Evolutionary conservation across 129 eudicot species (phyloP), one percentile per base, ranked within the genome.

Genomic region (Centaurea solstitialis): DNA sequence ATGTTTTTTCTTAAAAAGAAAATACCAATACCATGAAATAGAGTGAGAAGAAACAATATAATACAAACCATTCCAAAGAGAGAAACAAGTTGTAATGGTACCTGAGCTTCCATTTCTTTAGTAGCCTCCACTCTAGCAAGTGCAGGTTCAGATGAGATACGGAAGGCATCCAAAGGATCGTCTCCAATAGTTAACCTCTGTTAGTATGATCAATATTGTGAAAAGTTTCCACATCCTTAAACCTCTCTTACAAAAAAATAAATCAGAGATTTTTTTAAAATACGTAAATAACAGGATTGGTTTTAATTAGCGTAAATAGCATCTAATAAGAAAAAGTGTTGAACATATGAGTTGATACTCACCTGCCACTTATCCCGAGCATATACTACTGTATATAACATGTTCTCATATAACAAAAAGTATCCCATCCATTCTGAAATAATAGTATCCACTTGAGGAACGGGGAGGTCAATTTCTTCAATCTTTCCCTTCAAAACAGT

Each of bases 341-440:
- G 9, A 47, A 17, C 18, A 61, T 73, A 69, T 39, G 30, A 35
- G 38, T 21, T 41, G 17, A 17, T 71, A 87, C 97, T 87, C 88
- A 94, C 99, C 20, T 90, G 93, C 99, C 99, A 94, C 79, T 92
- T 94, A 79, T 94, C 94, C 64, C 99, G 97, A 84, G 99, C 99
- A 82, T 92, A 94, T 17, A 94, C 87, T 37, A 92, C 98, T 6
- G 98, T 90, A 86, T 92, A 80, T 76, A 95, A 86, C 99, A 95
- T 95, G 85, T 95, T 95, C 74, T 95, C 99, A 72, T 92, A 94
- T 37, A 94, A 82, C 75, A 93, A 82, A 77, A 95, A 94, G 80
- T 95, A 95, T 10, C 99, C 99, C 99, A 95, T 95, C 99, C 99
- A 95, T 78, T 95, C 98, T 70, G 99, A 95, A 37, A 95, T 85